Base-by-base conservation (phyloP, 805 yeast species). In the Metschnikowia shivogae region DNA sequence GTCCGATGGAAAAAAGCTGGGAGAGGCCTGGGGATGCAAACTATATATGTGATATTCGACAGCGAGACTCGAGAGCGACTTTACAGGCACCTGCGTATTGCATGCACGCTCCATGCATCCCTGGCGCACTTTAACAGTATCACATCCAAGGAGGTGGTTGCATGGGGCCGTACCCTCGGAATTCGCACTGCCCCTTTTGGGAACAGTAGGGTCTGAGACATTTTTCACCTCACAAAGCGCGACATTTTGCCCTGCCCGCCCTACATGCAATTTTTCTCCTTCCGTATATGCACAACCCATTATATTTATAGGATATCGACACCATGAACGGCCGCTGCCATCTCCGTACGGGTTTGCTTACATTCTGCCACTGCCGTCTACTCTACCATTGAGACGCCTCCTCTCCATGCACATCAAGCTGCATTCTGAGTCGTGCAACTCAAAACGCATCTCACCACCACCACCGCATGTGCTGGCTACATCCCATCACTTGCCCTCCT, bases 61-160 rank as follows among this genome's bases (percentile, higher is more conserved):
- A 39, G 31, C 32, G 29, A 32, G 12, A 12, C 17, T 39, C 28
- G 42, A 31, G 42, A 39, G 42, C 42, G 33, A 32, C 42, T 39
- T 20, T 31, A 13, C 7, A 31, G 8, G 42, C 42, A 5, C 42
- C 42, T 39, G 42, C 35, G 27, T 31, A 20, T 32, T 20, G 42
- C 22, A 39, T 39, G 42, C 42, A 17, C 35, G 36, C 35, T 39
- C 36, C 29, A 39, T 32, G 42, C 42, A 39, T 14, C 14, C 22
- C 36, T 19, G 35, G 42, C 42, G 42, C 42, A 39, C 35, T 39
- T 13, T 39, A 30, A 30, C 27, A 39, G 35, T 22, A 34, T 39
- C 42, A 39, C 42, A 31, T 22, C 24, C 11, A 39, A 39, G 42
- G 42, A 39, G 42, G 42, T 39, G 42, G 42, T 39, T 39, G 42